Percentiles rank a stretch among this genome's conserved stretches.
Evolutionary conservation across 371 early-diverging fungal species (phyloP).

Genomic region (Coemansia sp.): DNA sequence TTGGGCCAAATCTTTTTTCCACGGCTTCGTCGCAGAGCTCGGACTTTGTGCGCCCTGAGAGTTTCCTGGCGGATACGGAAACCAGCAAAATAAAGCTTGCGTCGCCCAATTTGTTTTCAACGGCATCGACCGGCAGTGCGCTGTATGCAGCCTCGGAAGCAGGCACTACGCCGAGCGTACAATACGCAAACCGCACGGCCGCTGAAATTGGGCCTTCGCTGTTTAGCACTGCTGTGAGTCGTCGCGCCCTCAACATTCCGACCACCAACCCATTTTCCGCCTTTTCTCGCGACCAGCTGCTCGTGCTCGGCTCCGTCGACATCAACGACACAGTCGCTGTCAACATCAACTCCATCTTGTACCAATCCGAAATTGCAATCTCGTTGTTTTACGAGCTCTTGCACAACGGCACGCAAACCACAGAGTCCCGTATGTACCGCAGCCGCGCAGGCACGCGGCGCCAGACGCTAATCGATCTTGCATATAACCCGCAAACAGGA

Average conservation of each 20-base stretch:
- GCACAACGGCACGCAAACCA: constrained; percentile 9
- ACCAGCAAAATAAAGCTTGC: constrained; percentile 11
- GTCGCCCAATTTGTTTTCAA: constrained; percentile 15
- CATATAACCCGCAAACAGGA: constrained; percentile 31
- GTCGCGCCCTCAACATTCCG: constrained; percentile 23
- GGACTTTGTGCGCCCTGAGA: constrained; percentile 21
- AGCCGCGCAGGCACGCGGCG: constrained; percentile 19
- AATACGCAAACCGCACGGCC: constrained; percentile 19
- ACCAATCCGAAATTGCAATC: constrained; percentile 66
- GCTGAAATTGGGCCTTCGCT: constrained; percentile 24
- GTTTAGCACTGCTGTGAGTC: constrained; percentile 17
- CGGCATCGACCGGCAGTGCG: constrained; percentile 12
- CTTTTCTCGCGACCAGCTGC: constrained; percentile 28
- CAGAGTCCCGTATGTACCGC: constrained; percentile 16
- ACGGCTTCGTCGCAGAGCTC: neutral
- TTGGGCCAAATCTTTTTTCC: constrained; percentile 27
- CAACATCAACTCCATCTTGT: constrained; percentile 83
- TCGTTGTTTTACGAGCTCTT: constrained; percentile 55
- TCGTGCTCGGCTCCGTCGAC: constrained; percentile 50
- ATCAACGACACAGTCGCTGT: constrained; percentile 71
- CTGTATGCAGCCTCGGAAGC: constrained; percentile 36
- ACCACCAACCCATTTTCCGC: constrained; percentile 23
- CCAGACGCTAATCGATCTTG: constrained; percentile 26
- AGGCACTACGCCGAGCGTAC: constrained; percentile 34
- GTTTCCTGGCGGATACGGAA: constrained; percentile 9